A percentile compares a stretch with the other conserved stretches of the same genome.
Evolutionary conservation across 208 protist genomes (phyloP).

Genomic region (Acanthamoeba royreba): DNA sequence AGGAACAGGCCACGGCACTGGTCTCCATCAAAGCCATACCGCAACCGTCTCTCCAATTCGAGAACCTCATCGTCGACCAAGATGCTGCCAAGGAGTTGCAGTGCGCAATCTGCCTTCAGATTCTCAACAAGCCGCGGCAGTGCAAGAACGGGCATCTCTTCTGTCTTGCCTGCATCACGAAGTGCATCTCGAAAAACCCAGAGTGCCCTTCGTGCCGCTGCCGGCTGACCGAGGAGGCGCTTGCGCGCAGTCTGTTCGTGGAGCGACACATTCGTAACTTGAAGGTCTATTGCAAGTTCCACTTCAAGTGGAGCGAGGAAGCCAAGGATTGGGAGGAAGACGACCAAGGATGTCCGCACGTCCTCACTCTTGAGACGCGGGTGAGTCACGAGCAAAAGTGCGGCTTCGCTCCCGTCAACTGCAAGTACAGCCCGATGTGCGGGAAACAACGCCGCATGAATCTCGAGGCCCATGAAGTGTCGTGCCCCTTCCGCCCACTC

Average conservation of each 20-base stretch:
- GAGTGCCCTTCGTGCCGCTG: slow-evolving; percentile 59
- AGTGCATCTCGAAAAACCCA: slow-evolving; percentile 40
- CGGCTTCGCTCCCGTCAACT: slow-evolving; percentile 47
- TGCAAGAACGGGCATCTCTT: slow-evolving; percentile 66
- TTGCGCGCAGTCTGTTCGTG: slow-evolving; percentile 57
- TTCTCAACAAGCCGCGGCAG: slow-evolving; percentile 56
- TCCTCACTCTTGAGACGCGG: slow-evolving; percentile 11
- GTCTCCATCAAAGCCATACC: neutral
- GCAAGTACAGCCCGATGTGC: slow-evolving; percentile 45
- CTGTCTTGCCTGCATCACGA: slow-evolving; percentile 44
- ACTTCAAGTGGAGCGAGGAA: slow-evolving; percentile 48
- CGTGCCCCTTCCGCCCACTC: slow-evolving; percentile 52
- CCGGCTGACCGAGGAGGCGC: neutral
- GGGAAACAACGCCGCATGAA: neutral
- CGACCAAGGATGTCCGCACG: slow-evolving; percentile 45
- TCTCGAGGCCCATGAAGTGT: slow-evolving; percentile 45
- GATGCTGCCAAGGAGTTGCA: slow-evolving; percentile 55
- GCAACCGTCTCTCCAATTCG: slow-evolving; percentile 32
- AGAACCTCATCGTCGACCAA: slow-evolving; percentile 55
- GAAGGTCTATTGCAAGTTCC: slow-evolving; percentile 65
- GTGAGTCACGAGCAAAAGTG: slow-evolving; percentile 45
- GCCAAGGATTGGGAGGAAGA: slow-evolving; percentile 51
- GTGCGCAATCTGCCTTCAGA: slow-evolving; percentile 60
- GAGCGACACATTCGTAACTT: slow-evolving; percentile 52
- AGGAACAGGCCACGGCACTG: neutral